phyloP scores from a whole-genome alignment of 2,329 filamentous ascomycete species.

The Fusarium sp. region DNA sequence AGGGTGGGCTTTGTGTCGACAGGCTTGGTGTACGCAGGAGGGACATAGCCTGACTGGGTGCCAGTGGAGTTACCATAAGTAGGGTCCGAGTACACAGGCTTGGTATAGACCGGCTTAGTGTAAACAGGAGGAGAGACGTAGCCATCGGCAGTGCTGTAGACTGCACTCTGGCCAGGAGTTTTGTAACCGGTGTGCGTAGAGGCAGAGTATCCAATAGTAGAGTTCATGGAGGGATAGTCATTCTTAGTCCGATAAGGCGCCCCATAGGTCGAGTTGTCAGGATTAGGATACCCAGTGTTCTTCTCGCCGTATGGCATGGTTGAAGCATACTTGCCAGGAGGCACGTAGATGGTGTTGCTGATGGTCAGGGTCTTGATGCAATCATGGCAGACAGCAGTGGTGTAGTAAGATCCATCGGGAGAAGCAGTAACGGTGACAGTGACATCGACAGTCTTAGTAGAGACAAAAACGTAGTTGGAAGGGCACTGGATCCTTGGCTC shows the following conservation, averaged over 20 bases:
- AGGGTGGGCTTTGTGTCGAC: slow-evolving; percentile 17
- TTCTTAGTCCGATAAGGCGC: slow-evolving; percentile 15
- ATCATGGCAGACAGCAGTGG: slow-evolving; percentile 24
- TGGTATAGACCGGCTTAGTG: slow-evolving; percentile 16
- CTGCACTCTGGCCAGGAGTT: slow-evolving; percentile 3
- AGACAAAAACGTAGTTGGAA: slow-evolving; percentile 39
- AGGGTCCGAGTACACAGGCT: slow-evolving; percentile 23
- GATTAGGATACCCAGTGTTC: slow-evolving; percentile 11
- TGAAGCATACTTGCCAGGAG: slow-evolving; percentile 16
- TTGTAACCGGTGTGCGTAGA: slow-evolving; percentile 8
- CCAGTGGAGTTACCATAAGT: slow-evolving; percentile 22
- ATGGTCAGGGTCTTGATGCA: slow-evolving; percentile 17
- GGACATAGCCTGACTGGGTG: slow-evolving; percentile 15
- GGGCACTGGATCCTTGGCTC: slow-evolving; percentile 36
- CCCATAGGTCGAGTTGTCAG: slow-evolving; percentile 22
- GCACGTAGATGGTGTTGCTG: slow-evolving; percentile 18
- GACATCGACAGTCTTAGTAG: slow-evolving; percentile 49
- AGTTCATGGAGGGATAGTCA: slow-evolving; percentile 32
- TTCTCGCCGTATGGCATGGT: slow-evolving; percentile 27
- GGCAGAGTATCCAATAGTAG: slow-evolving; percentile 20
- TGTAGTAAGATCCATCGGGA: slow-evolving; percentile 34
- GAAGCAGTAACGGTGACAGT: slow-evolving; percentile 49
- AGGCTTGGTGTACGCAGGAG: slow-evolving; percentile 20
- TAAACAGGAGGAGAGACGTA: slow-evolving; percentile 20
- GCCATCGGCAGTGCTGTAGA: slow-evolving; percentile 13